phyloP scores from a whole-genome alignment of 306 rosid genomes.

The Quercus ilex region DNA sequence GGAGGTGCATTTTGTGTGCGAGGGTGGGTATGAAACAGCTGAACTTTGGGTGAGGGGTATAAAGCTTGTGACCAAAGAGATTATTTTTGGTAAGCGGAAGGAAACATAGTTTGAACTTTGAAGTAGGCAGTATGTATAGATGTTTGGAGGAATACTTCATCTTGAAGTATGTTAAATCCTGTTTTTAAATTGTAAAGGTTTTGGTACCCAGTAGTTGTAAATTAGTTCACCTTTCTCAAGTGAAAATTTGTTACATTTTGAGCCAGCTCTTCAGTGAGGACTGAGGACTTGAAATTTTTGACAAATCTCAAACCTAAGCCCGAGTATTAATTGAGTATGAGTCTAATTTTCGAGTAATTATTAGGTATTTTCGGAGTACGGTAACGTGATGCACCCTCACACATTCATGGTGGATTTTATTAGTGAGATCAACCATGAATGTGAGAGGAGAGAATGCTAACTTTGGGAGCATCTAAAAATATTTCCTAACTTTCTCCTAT shows the following conservation, averaged over 20 bases:
- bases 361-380: fast-evolving
- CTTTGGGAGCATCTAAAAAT: too few species aligned
- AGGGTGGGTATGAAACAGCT: constrained; percentile 69
- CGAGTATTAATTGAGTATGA: too few species aligned
- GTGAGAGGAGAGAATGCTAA: too few species aligned
- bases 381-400: too few species aligned
- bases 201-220: constrained; percentile 32
- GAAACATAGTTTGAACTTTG: constrained; percentile 17
- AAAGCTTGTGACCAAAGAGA: constrained; percentile 62
- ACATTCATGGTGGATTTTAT: too few species aligned
- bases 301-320: too few species aligned
- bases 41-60: constrained; percentile 93
- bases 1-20: constrained; percentile 84
- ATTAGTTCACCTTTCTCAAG: constrained; percentile 4
- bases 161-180: constrained; percentile 55
- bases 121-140: constrained; percentile 35
- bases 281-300: too few species aligned
- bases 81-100: constrained; percentile 25
- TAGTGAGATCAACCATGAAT: too few species aligned
- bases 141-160: constrained; percentile 51
- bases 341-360: too few species aligned
- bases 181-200: constrained; percentile 34
- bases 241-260: not conserved
- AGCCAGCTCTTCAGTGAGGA: too few species aligned
- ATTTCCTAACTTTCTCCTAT: too few species aligned